Evolutionary conservation across 805 yeast species (phyloP).

Genomic region (Yamadazyma olivae): DNA sequence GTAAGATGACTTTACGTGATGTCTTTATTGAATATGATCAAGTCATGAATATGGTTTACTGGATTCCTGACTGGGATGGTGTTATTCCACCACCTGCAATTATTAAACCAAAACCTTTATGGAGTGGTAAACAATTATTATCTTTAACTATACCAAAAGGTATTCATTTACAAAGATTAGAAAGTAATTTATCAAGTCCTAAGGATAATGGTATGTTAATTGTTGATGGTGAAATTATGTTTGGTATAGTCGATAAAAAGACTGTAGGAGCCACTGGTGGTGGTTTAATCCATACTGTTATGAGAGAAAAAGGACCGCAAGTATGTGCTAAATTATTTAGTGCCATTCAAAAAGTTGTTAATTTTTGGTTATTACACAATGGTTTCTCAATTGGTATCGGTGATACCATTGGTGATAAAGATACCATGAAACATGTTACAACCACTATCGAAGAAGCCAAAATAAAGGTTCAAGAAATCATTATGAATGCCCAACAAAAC

Average conservation of each 20-base stretch:
- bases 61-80: constrained; percentile 99
- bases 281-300: constrained; percentile 94
- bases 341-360: constrained; percentile 90
- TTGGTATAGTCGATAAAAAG: constrained; percentile 97
- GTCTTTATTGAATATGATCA: constrained; percentile 85
- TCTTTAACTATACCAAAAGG: constrained; percentile 95
- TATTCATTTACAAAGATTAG: constrained; percentile 90
- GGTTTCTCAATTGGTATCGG: constrained; percentile 99
- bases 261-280: constrained; percentile 99
- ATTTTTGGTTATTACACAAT: constrained; percentile 92
- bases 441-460: constrained; percentile 92
- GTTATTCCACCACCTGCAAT: constrained; percentile 94
- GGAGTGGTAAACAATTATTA: constrained; percentile 96
- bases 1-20: constrained; percentile 93
- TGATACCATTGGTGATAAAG: constrained; percentile 98
- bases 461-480: constrained; percentile 89
- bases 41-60: constrained; percentile 92
- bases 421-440: constrained; percentile 91
- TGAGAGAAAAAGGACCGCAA: constrained; percentile 95
- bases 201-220: constrained; percentile 95
- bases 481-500: constrained; percentile 87
- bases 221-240: constrained; percentile 92
- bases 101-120: constrained; percentile 88
- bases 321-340: constrained; percentile 89
- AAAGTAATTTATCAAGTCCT: constrained; percentile 78